Evolutionary conservation across 371 early-diverging fungal genomes (phyloP).

Genomic region (Lichtheimia ramosa): DNA sequence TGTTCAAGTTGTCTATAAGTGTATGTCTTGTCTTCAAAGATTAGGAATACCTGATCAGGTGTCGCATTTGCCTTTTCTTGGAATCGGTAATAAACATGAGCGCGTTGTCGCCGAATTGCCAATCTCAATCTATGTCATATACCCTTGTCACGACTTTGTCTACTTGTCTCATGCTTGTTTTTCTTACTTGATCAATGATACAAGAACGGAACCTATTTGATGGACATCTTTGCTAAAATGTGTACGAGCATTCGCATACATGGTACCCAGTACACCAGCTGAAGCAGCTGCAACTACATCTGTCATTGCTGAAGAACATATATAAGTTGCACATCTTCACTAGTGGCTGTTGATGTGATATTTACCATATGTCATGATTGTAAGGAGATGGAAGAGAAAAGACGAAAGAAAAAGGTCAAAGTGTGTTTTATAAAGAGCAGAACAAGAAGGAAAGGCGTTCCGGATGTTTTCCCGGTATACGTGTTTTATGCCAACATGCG

Average conservation of each 20-base stretch:
- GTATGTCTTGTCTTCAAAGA: constrained; percentile 25
- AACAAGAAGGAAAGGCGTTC: too few species aligned
- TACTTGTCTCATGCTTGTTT: neutral
- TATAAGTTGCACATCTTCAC: too few species aligned
- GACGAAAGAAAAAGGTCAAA: too few species aligned
- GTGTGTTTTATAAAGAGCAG: too few species aligned
- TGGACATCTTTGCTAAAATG: constrained; percentile 15
- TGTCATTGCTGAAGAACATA: too few species aligned
- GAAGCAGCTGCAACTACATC: neutral
- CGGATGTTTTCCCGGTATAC: too few species aligned
- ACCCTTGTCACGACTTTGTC: neutral
- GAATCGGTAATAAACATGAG: constrained; percentile 28
- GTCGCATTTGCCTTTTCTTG: constrained; percentile 18
- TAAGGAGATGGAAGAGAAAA: too few species aligned
- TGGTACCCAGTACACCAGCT: constrained; percentile 20
- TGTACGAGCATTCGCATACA: constrained; percentile 24
- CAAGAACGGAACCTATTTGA: constrained; percentile 5
- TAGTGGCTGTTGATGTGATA: too few species aligned
- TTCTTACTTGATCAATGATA: constrained; percentile 14
- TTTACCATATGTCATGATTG: too few species aligned
- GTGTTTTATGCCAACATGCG: too few species aligned
- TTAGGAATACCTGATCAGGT: constrained; percentile 19
- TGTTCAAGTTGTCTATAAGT: constrained; percentile 22
- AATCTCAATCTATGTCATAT: constrained; percentile 3
- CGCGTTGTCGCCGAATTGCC: constrained; percentile 3